Evolutionary conservation across 1,284 basidiomycete species (phyloP).

Genomic region (Tremellales sp.): DNA sequence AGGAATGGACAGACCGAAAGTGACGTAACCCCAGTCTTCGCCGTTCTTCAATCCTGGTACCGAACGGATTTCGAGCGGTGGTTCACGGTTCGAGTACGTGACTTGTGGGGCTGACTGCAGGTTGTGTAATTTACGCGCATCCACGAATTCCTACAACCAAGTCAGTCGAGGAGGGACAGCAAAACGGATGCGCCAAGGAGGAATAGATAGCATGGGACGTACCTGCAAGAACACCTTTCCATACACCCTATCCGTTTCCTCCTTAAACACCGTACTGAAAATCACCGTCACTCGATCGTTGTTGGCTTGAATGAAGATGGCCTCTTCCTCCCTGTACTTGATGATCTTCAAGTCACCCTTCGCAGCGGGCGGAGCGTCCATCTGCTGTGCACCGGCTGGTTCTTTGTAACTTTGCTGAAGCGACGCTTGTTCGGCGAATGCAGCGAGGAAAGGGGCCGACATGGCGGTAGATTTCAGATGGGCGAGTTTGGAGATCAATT

Average conservation of each 20-base stretch:
- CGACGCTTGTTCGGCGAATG: conserved; percentile 80
- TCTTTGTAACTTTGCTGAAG: conserved; percentile 60
- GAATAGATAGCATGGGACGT: conserved; percentile 28
- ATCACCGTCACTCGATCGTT: conserved; percentile 96
- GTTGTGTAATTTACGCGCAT: conserved; percentile 85
- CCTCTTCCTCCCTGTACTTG: conserved; percentile 94
- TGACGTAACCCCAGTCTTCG: conserved; percentile 96
- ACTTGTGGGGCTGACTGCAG: conserved; percentile 98
- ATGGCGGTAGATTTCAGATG: conserved; percentile 91
- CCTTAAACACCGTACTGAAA: conserved; percentile 94
- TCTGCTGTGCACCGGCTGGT: conserved; percentile 49
- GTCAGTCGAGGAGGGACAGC: neutral
- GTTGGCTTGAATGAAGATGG: conserved; percentile 90
- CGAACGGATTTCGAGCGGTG: conserved; percentile 90
- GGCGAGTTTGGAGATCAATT: conserved; percentile 75
- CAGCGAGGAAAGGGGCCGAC: conserved; percentile 89
- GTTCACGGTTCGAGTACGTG: conserved; percentile 91
- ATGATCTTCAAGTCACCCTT: conserved; percentile 85
- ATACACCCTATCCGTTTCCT: conserved; percentile 95
- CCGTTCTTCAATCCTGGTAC: conserved; percentile 72
- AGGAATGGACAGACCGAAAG: conserved; percentile 60
- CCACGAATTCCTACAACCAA: conserved; percentile 82
- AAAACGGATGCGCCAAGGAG: neutral
- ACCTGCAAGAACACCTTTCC: conserved; percentile 97
- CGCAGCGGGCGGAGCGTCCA: conserved; percentile 45